Conservation (phyloP, 1,284 basidiomycete genomes). For the Pseudozyma flocculosa region DNA sequence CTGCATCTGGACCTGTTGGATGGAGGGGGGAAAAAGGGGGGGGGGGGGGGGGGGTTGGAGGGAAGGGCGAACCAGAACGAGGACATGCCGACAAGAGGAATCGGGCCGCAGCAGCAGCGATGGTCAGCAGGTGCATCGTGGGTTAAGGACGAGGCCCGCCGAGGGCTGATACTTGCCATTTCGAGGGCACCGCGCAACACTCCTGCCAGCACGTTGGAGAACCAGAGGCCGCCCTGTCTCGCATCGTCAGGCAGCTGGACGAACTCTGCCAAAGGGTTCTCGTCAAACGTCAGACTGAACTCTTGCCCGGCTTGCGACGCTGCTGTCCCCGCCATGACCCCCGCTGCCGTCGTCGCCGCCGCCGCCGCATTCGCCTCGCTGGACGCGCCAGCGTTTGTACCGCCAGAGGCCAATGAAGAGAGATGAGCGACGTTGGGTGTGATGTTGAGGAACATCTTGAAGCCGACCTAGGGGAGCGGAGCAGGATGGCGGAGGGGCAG, state of each 20-base stretch:
- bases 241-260: conserved; percentile 94
- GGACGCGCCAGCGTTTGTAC: conserved; percentile 37
- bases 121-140: too few relatives aligned
- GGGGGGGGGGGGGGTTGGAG: too few relatives aligned
- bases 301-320: conserved; percentile 48
- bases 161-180: conserved; percentile 82
- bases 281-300: conserved; percentile 85
- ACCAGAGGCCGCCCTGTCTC: conserved; percentile 73
- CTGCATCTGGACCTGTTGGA: conserved; percentile 87
- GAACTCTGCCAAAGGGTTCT: conserved; percentile 95
- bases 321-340: background rate
- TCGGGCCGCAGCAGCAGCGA: too few relatives aligned
- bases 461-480: conserved; percentile 73
- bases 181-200: conserved; percentile 90
- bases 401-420: conserved; percentile 52
- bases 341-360: conserved; percentile 5
- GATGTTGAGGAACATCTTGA: conserved; percentile 96
- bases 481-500: background rate
- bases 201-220: conserved; percentile 91
- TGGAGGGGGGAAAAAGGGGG: too few relatives aligned
- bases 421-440: conserved; percentile 77
- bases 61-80: background rate
- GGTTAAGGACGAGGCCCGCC: too few relatives aligned
- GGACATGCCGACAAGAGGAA: too few relatives aligned
- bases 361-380: conserved; percentile 10